Evolutionary conservation across 176 grass and related monocot species (phyloP), one percentile per base, ranked within the genome.

Genomic region (Aegilops tauschii): DNA sequence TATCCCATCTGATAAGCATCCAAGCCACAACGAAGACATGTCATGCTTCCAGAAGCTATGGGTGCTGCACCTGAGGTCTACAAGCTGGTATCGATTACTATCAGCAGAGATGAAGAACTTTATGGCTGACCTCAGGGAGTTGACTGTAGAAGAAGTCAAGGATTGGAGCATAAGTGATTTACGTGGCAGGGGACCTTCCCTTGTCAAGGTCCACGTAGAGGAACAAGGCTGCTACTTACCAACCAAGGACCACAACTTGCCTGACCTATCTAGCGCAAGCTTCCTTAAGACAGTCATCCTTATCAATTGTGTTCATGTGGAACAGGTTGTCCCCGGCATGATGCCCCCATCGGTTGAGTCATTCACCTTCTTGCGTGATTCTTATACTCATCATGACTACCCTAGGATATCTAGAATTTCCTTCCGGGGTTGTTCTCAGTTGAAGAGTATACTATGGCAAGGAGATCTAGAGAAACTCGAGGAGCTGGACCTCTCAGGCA

Each of bases 91-190:
- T 1, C 16, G 1, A 11, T 0, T 88, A 4, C 12, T 88, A 18
- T 88, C 86, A 0, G 4, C 77, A 30, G 31, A 82, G 1, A 28
- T 23, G 13, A 18, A 62, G 17, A 39, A 59, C 2, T 59, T 59
- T 9, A 73, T 73, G 85, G 30, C 1, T 80, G 20, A 81, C 0
- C 77, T 87, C 0, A 80, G 80, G 8, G 80, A 82, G 62, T 5
- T 88, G 8, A 0, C 25, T 44, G 71, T 82, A 0, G 18, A 35
- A 3, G 37, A 21, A 0, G 3, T 32, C 4, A 1, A 23, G 0
- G 1, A 27, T 1, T 61, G 12, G 86, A n/a, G 12, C 25, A 9
- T 34, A 1, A 44, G 1, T 0, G 7, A 81, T 32, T 9, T 82
- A n/a, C 11, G 6, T 9, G 28, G 18, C 0, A 20, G 14, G 6